Conservation (phyloP, 2,329 filamentous ascomycete genomes). For the Fusarium sp. region DNA sequence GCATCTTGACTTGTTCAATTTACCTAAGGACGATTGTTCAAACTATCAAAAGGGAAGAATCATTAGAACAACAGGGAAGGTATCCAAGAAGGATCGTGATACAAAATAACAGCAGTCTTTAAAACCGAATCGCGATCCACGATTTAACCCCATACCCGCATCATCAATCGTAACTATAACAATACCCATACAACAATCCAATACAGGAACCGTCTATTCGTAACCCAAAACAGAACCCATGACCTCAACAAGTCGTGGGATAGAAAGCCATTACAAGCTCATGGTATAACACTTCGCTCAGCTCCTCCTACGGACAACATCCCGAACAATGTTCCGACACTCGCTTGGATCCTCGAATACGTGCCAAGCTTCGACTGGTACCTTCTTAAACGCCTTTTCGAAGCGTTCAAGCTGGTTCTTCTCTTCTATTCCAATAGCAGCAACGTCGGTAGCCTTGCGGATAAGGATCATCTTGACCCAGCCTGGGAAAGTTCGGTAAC, state of each 20-base stretch:
- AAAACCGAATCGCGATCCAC: background rate
- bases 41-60: background rate
- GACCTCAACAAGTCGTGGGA: background rate
- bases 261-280: background rate
- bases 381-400: conserved; percentile 82
- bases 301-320: conserved; percentile 39
- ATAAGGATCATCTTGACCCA: conserved; percentile 92
- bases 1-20: background rate
- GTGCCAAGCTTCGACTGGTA: conserved; percentile 81
- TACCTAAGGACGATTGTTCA: no score
- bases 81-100: background rate
- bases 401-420: conserved; percentile 84
- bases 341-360: conserved; percentile 86
- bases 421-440: conserved; percentile 76
- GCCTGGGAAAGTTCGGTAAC: conserved; percentile 74
- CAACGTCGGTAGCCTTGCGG: conserved; percentile 84
- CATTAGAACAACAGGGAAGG: no score
- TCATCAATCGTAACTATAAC: background rate
- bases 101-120: background rate
- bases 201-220: background rate
- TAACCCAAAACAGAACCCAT: background rate
- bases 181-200: conserved; percentile 1
- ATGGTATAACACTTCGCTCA: conserved; percentile 3
- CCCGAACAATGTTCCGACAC: conserved; percentile 59
- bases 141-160: background rate